These are phyloP conservation scores for Nasturtium officinale DNA, from an alignment of 345 rosid species.

Conservation along the genomic window DNA sequence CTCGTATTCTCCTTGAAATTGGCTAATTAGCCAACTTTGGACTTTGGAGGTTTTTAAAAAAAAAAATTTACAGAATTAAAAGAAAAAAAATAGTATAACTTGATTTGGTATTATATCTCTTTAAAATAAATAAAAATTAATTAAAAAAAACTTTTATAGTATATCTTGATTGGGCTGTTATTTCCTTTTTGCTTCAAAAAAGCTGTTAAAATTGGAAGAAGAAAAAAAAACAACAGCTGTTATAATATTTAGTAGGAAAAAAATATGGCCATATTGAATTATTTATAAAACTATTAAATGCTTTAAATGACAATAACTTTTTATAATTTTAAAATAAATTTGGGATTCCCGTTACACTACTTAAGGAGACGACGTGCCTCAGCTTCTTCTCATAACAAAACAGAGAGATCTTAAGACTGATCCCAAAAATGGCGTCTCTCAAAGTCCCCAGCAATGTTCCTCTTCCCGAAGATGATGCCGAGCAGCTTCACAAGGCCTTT, in stretches of 20 bases:
- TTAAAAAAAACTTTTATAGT: no score
- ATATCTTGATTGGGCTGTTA: background rate
- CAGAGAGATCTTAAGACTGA: constrained; percentile 31
- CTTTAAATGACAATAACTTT: constrained; percentile 7
- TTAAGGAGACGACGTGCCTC: constrained; percentile 28
- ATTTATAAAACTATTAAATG: constrained; percentile 8
- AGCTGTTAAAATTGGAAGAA: background rate
- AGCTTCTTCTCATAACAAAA: constrained; percentile 24
- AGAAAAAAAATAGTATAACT: background rate
- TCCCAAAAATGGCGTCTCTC: constrained; percentile 60
- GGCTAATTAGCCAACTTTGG: background rate
- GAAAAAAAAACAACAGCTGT: background rate
- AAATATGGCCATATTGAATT: background rate
- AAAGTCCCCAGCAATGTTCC: constrained; percentile 56
- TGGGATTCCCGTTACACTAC: constrained; percentile 28
- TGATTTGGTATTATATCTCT: constrained; percentile 5
- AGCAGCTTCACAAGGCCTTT: constrained; percentile 73
- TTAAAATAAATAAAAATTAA: background rate
- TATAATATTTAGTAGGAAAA: background rate
- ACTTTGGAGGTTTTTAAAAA: background rate
- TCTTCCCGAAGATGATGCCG: constrained; percentile 59
- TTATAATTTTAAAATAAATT: background rate
- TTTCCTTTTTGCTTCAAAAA: background rate
- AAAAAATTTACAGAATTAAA: background rate
- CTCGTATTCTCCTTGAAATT: background rate